Conservation (phyloP, 371 early-diverging fungal species). For the Vairimorpha ceranae region DNA sequence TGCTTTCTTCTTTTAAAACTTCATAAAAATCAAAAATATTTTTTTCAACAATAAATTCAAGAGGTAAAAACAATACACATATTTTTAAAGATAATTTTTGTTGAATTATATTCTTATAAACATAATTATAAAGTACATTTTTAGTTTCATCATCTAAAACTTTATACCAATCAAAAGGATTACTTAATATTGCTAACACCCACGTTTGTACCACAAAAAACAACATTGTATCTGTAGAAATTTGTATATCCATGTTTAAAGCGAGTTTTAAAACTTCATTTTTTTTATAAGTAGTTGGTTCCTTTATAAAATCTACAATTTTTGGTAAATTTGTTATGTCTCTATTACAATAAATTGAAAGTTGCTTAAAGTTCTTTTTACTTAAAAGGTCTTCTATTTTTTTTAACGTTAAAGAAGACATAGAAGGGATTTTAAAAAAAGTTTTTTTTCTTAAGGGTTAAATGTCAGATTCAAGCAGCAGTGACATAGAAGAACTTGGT, state of each 20-base stretch:
- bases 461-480: slow-evolving; percentile 16
- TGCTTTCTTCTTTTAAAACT: background rate
- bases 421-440: background rate
- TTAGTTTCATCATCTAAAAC: background rate
- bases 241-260: background rate
- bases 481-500: slow-evolving; percentile 22
- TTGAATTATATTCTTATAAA: background rate
- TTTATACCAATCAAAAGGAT: background rate
- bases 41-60: background rate
- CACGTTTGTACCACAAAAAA: background rate
- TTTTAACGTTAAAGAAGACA: background rate
- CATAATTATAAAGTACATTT: background rate
- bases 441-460: background rate
- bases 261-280: background rate
- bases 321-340: background rate
- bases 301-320: background rate
- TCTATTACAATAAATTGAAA: background rate
- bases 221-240: background rate
- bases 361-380: background rate
- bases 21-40: background rate
- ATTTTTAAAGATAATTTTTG: slow-evolving; percentile 3
- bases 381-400: background rate
- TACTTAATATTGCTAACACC: background rate
- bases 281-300: background rate
- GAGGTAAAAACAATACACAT: background rate